These are phyloP conservation scores for Fraxinus velutina DNA, from an alignment of 305 asterid genomes.

Conservation along the genomic window DNA sequence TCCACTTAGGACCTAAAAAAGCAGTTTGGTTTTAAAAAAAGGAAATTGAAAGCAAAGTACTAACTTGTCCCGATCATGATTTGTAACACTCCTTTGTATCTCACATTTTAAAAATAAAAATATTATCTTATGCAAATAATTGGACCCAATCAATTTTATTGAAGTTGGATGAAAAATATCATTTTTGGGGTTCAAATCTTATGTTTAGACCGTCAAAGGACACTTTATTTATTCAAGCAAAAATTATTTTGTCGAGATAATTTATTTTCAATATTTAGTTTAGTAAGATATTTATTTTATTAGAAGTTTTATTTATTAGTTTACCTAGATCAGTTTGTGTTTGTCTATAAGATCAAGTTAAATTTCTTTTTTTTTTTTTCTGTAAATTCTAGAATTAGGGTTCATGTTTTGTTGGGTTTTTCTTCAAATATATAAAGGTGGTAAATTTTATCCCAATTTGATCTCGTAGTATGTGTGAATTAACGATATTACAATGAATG, in stretches of 20 bases:
- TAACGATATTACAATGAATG: neutral
- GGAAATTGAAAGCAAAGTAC: neutral
- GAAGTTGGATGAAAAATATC: neutral
- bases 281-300: neutral
- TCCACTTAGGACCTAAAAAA: constrained; percentile 19
- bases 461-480: neutral
- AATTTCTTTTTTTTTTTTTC: neutral
- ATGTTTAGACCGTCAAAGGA: neutral
- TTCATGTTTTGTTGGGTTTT: neutral
- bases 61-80: neutral
- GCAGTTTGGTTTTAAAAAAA: neutral
- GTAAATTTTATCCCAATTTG: neutral
- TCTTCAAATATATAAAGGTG: neutral
- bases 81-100: neutral
- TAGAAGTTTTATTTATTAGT: neutral
- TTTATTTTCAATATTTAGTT: neutral
- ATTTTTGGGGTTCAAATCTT: neutral
- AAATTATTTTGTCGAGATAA: neutral
- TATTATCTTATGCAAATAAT: neutral
- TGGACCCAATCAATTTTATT: neutral
- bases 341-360: neutral
- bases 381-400: neutral
- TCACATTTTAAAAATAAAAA: neutral
- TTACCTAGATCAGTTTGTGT: neutral
- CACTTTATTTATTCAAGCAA: neutral